Base-by-base conservation (phyloP, 495 filamentous ascomycete species). In the Penicillium taxi region DNA sequence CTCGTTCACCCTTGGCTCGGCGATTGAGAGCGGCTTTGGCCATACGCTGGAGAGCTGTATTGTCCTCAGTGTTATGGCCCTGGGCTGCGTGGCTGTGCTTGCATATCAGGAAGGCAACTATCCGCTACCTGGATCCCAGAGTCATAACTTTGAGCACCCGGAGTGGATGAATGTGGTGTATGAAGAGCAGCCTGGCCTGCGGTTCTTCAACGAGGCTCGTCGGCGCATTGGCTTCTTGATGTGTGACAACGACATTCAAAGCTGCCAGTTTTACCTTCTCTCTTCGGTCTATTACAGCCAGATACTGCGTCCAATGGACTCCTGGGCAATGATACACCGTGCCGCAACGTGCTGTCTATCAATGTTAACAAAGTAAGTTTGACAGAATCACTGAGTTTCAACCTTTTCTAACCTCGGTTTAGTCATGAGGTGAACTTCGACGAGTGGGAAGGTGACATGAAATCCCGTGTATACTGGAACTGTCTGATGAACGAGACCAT, bases 361-460 rank as follows among this genome's bases (percentile, higher is more conserved):
- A 17, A 70, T 70, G 55, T 35, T 70, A 20, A 67, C 64, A 33
- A 70, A 70, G 64, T 68, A 51, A 27, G 25, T 28, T 11, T 9
- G 13, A 5, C 12, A 9, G 24, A 8, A 8, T 6, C 6, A 32
- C 15, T 8, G n/a, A n/a, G 3, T 18, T 16, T 5, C 6, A 12
- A 5, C 12, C 9, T 5, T 16, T 39, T 19, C 34, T 51, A 31
- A 52, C 42, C 33, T 9, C 39, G 14, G 14, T 16, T 22, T 33
- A 68, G 64, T 32, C 66, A 61, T 31, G 54, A 68, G 24, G 59
- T 70, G 18, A 64, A 57, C 29, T 70, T 65, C 28, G 56, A 70
- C 28, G 52, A 65, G 44, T 70, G 66, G 66, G 66, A 68, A 47
- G 66, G 66, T 20, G 66, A 70, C 39, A 70, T 70, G 66, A 70